phyloP scores from a whole-genome alignment of 2,329 filamentous ascomycete genomes.

The Acarospora socialis region DNA sequence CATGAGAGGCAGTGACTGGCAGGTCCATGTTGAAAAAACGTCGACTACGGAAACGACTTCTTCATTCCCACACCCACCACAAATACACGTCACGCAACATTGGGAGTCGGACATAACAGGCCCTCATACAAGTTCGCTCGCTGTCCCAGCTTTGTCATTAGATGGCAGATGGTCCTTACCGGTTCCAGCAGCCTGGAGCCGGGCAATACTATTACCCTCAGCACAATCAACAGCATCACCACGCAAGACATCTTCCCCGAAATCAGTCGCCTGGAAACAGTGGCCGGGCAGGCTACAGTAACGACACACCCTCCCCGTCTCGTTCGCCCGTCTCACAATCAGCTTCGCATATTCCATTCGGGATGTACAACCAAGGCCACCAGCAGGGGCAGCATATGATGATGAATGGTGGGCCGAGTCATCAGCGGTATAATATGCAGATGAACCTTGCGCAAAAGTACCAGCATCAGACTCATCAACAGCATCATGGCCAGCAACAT shows the following conservation, averaged over 20 bases:
- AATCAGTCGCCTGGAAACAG: conserved; percentile 29
- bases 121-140: conserved; percentile 23
- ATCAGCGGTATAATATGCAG: conserved; percentile 35
- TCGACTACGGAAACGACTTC: no score
- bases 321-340: conserved; percentile 31
- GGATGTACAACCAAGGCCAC: conserved; percentile 32
- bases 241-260: conserved; percentile 29
- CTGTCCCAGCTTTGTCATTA: conserved; percentile 35
- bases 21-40: no score
- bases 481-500: conserved; percentile 22
- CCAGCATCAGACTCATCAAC: conserved; percentile 26
- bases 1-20: no score
- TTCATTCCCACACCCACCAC: conserved; percentile 2
- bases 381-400: conserved; percentile 35
- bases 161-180: conserved; percentile 42
- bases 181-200: conserved; percentile 39
- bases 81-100: neutral
- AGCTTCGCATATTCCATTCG: conserved; percentile 29
- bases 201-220: conserved; percentile 34
- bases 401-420: conserved; percentile 35
- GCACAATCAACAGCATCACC: conserved; percentile 26
- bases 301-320: conserved; percentile 34
- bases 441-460: conserved; percentile 34
- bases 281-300: conserved; percentile 30
- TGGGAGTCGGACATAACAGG: no score